Evolutionary conservation across 176 grass and related monocot species (phyloP).

Genomic region (Leersia perrieri): DNA sequence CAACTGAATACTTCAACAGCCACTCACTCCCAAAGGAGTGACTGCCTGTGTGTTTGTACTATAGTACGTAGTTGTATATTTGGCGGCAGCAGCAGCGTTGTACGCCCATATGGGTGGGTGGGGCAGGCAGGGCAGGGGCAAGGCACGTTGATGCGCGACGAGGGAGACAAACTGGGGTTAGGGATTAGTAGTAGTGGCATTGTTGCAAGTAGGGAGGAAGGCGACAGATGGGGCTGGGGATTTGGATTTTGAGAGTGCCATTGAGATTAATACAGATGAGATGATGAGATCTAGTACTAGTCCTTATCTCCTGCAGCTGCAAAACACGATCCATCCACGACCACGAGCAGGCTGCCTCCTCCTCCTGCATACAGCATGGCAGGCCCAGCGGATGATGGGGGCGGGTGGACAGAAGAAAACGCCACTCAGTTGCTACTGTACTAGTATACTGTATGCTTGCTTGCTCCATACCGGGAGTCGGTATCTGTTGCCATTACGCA

Average conservation of each 20-base stretch:
- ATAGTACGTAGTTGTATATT: neutral
- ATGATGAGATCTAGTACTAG: neutral
- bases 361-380: no score
- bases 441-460: neutral
- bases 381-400: neutral
- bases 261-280: neutral
- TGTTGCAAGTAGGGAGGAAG: neutral
- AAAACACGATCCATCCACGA: neutral
- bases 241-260: no score
- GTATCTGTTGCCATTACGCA: neutral
- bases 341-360: neutral
- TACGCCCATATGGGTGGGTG: neutral
- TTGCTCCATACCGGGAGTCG: neutral
- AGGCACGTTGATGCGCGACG: neutral
- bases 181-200: neutral
- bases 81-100: neutral
- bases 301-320: neutral
- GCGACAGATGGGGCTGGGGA: conserved; percentile 15
- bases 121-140: neutral
- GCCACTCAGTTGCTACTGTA: neutral
- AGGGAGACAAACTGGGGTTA: neutral
- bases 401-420: neutral
- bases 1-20: no score
- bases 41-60: neutral
- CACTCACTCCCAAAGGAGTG: neutral